Evolutionary conservation across 225 moss, liverwort and hornwort species (phyloP).

Genomic region (Rhytidiadelphus loreus): DNA sequence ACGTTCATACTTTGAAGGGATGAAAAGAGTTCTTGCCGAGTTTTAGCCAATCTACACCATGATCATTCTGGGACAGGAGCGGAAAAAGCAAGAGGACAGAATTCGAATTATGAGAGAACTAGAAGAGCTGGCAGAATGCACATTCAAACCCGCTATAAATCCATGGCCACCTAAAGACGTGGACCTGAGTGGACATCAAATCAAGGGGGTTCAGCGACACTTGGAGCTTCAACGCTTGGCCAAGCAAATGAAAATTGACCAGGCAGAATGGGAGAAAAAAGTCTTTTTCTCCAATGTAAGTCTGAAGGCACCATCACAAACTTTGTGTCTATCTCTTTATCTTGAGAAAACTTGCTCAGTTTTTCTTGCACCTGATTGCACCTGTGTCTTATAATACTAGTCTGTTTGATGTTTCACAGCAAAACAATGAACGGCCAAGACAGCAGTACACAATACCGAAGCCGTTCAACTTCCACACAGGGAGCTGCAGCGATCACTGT

Average conservation of each 20-base stretch:
- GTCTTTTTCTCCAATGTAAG: conserved; percentile 72
- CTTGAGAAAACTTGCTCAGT: background rate
- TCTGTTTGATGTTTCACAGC: conserved; percentile 4
- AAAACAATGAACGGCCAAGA: conserved; percentile 28
- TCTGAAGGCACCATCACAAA: background rate
- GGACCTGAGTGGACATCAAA: conserved; percentile 37
- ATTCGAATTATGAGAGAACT: conserved; percentile 61
- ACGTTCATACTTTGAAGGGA: background rate
- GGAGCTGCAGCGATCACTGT: conserved; percentile 9
- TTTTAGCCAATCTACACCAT: background rate
- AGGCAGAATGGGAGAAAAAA: conserved; percentile 90
- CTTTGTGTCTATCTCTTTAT: background rate
- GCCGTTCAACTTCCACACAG: conserved; percentile 50
- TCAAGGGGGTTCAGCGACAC: conserved; percentile 81
- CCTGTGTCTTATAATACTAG: background rate
- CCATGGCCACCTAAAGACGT: conserved; percentile 47
- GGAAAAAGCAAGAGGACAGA: conserved; percentile 53
- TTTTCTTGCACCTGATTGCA: background rate
- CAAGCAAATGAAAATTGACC: conserved; percentile 85
- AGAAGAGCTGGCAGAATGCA: conserved; percentile 82
- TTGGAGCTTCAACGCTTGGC: conserved; percentile 81
- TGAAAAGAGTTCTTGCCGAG: background rate
- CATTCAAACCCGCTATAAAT: conserved; percentile 69
- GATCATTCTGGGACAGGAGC: conserved; percentile 40
- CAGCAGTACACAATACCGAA: conserved; percentile 87